Conservation (phyloP, 2,329 filamentous ascomycete species). For the Verticillium tricorpus region DNA sequence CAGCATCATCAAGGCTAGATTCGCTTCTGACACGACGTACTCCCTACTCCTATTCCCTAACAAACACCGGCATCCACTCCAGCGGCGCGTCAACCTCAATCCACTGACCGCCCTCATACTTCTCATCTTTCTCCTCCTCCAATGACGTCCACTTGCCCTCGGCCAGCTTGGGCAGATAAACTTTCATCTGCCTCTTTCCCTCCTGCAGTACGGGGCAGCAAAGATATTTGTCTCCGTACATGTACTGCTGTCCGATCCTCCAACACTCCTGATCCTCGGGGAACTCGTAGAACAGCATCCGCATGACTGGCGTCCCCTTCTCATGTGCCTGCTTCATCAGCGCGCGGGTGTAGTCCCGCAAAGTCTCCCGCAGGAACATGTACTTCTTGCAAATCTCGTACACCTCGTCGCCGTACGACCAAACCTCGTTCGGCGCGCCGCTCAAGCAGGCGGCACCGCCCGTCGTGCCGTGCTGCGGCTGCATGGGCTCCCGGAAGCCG, state of each 20-base stretch:
- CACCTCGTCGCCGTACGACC: constrained; percentile 59
- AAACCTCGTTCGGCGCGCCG: constrained; percentile 59
- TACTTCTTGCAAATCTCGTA: constrained; percentile 58
- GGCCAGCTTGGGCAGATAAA: constrained; percentile 44
- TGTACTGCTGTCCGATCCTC: constrained; percentile 57
- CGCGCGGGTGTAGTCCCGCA: constrained; percentile 52
- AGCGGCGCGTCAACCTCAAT: constrained; percentile 11
- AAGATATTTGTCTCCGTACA: constrained; percentile 58
- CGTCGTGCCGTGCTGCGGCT: constrained; percentile 17
- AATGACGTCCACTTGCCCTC: constrained; percentile 8
- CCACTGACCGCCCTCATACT: constrained; percentile 8
- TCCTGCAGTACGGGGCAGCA: constrained; percentile 51
- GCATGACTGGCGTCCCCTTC: constrained; percentile 56
- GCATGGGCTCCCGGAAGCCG: constrained; percentile 57
- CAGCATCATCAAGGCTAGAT: too few relatives aligned
- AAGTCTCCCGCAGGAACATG: constrained; percentile 50
- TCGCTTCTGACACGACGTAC: not conserved
- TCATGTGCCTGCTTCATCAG: constrained; percentile 58
- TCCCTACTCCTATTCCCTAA: not conserved
- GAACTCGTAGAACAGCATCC: constrained; percentile 61
- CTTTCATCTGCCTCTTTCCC: constrained; percentile 34
- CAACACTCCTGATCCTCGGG: constrained; percentile 48
- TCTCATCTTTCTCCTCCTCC: constrained; percentile 3
- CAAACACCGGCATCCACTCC: constrained; percentile 14
- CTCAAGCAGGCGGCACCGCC: constrained; percentile 27